Evolutionary conservation across 148 eudicot species (phyloP).

Genomic region (Salicornia ramosissima): DNA sequence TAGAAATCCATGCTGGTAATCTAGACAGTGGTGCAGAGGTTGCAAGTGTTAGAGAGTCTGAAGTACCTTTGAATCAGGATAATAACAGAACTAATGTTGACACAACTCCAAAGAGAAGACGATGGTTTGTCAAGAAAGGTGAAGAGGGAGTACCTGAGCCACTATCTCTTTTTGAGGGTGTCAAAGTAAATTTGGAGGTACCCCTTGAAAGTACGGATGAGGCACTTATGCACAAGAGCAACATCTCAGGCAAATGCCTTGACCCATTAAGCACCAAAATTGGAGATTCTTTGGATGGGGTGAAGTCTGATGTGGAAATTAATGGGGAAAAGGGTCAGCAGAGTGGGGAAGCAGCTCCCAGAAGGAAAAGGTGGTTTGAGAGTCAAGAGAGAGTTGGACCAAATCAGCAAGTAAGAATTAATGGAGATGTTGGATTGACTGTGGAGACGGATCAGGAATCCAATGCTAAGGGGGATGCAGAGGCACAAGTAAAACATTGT

Average conservation of each 20-base stretch:
- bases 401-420: slow-evolving; percentile 25
- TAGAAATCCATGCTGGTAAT: slow-evolving; percentile 28
- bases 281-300: slow-evolving; percentile 20
- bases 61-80: slow-evolving; percentile 16
- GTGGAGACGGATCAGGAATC: slow-evolving; percentile 31
- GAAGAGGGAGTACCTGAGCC: slow-evolving; percentile 36
- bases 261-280: slow-evolving; percentile 11
- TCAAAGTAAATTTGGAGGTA: slow-evolving; percentile 28
- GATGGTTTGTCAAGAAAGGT: slow-evolving; percentile 38
- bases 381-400: slow-evolving; percentile 28
- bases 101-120: slow-evolving; percentile 32
- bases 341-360: slow-evolving; percentile 35
- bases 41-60: slow-evolving; percentile 17
- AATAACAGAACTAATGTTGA: slow-evolving; percentile 18
- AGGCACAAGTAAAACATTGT: slow-evolving; percentile 20
- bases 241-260: slow-evolving; percentile 17
- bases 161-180: slow-evolving; percentile 30
- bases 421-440: slow-evolving; percentile 31
- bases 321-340: slow-evolving; percentile 25
- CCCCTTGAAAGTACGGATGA: slow-evolving; percentile 30
- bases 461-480: slow-evolving; percentile 16
- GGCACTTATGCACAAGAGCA: slow-evolving; percentile 14
- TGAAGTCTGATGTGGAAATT: slow-evolving; percentile 22
- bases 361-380: slow-evolving; percentile 49
- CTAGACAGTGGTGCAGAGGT: slow-evolving; percentile 12